Conservation (phyloP, 805 yeast genomes). For the Kregervanrija pseudodelftensis region DNA sequence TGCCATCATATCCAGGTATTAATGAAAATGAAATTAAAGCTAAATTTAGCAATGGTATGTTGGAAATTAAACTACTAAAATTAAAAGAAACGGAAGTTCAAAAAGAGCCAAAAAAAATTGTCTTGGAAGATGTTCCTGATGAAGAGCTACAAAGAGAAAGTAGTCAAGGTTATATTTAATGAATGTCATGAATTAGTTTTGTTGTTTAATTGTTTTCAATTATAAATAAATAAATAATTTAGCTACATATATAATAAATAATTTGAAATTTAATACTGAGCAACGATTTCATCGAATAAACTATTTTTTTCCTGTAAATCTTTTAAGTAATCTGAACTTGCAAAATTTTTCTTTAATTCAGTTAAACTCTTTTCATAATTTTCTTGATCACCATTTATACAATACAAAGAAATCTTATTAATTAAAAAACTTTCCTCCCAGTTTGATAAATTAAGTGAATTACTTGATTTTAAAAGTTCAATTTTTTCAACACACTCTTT, state of each 20-base stretch:
- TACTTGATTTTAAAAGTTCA: conserved; percentile 15
- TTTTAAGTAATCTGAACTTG: conserved; percentile 40
- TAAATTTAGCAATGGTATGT: conserved; percentile 44
- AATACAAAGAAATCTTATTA: conserved; percentile 56
- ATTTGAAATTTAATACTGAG: conserved; percentile 8
- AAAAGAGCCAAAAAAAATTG: conserved; percentile 18
- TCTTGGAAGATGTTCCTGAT: conserved; percentile 24
- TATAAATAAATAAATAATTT: no score
- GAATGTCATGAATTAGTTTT: no score
- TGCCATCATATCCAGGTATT: conserved; percentile 47
- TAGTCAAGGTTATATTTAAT: conserved; percentile 4
- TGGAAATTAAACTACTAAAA: conserved; percentile 48
- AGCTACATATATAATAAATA: no score
- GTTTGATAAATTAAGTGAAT: conserved; percentile 5
- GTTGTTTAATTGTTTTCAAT: no score
- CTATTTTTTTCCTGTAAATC: conserved; percentile 57
- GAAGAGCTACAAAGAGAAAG: conserved; percentile 25
- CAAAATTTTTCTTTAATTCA: conserved; percentile 39
- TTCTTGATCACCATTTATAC: conserved; percentile 39
- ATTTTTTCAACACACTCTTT: conserved; percentile 48
- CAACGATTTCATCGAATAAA: conserved; percentile 63
- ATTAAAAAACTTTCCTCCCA: conserved; percentile 46
- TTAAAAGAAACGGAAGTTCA: conserved; percentile 9
- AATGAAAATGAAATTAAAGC: conserved; percentile 49
- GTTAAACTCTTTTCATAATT: conserved; percentile 16